Evolutionary conservation across 1,284 basidiomycete genomes (phyloP), one percentile per base, ranked within the genome.

Genomic region (Microstroma glucosiphilum): DNA sequence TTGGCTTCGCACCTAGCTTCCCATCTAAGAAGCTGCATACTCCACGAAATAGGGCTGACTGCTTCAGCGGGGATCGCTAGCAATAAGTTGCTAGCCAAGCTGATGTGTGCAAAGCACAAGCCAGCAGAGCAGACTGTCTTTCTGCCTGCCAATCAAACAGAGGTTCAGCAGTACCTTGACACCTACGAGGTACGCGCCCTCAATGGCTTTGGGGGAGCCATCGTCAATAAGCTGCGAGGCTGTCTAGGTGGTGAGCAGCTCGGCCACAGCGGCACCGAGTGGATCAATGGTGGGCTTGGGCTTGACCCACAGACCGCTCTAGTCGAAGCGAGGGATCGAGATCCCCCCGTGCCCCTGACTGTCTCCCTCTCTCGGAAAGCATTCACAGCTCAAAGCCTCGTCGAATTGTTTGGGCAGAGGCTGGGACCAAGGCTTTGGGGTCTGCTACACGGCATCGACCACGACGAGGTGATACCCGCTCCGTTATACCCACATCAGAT

Each of bases 31-130:
- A 60, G 66, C 2, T 58, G 69, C 8, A 73, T 81, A 19, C 65
- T 66, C n/a, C 55, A 68, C n/a, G 62, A 76, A 40, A 67, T 80
- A 17, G 75, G 75, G 1, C 70, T 81, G 43, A 78, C 78, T 1
- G 77, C 77, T 12, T 80, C 78, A 1, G 80, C 77, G 0, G 80
- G 80, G 0, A 69, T 81, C 9, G 75, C 77, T 9, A 70, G 70
- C 8, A 67, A 65, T 65, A 81, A 81, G 62, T 66, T 73, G 17
- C 59, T 80, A 7, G 71, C 79, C 12, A 81, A 81, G 69, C 67
- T 80, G 12, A 70, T 78, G 9, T 76, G 73, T 2, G 65, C 68
- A 11, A 57, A 71, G 4, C 65, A 80, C 61, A 81, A 81, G 66
- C 80, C 80, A 1, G 72, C 75, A 42, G 72, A 78, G 23, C 80